Percentiles rank a stretch among this genome's conserved stretches.
phyloP scores from a whole-genome alignment of 176 grass and related monocot genomes.

The Musa acuminata region DNA sequence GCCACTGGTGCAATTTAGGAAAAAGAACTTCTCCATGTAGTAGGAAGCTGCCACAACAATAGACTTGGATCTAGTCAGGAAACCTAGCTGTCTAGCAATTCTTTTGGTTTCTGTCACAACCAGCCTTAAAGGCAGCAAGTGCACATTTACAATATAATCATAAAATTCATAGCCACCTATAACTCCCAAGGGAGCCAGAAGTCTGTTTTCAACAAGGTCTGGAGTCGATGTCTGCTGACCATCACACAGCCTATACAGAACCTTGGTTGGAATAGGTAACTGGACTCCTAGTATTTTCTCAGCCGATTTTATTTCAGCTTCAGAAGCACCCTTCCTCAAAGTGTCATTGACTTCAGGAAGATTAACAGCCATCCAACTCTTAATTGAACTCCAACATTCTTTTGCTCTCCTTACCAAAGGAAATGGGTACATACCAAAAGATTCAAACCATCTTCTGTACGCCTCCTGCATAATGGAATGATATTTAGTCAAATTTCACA shows the following conservation, averaged over 20 bases:
- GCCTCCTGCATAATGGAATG: slow-evolving; percentile 45
- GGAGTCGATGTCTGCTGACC: slow-evolving; percentile 49
- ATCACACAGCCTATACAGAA: slow-evolving; percentile 88
- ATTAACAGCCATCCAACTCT: slow-evolving; percentile 66
- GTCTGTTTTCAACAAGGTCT: slow-evolving; percentile 9
- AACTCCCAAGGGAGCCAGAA: slow-evolving; percentile 40
- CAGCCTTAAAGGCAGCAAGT: slow-evolving; percentile 63
- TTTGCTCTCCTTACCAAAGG: slow-evolving; percentile 83
- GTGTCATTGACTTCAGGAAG: slow-evolving; percentile 69
- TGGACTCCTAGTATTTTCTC: slow-evolving; percentile 65
- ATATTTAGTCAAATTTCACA: not conserved
- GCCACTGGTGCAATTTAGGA: slow-evolving; percentile 59
- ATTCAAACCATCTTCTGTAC: slow-evolving; percentile 71
- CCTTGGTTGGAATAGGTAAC: slow-evolving; percentile 64
- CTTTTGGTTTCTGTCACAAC: slow-evolving; percentile 43
- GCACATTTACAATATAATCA: slow-evolving; percentile 50
- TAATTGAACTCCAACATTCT: slow-evolving; percentile 60
- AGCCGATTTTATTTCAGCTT: slow-evolving; percentile 49
- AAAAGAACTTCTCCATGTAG: slow-evolving; percentile 48
- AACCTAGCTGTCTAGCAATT: slow-evolving; percentile 22
- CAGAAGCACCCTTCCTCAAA: slow-evolving; percentile 62
- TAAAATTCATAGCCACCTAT: slow-evolving; percentile 86
- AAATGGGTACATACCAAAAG: slow-evolving; percentile 75
- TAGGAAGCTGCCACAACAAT: slow-evolving; percentile 54
- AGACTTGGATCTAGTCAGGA: slow-evolving; percentile 29